phyloP scores from a whole-genome alignment of 2,329 filamentous ascomycete species.

The Mycogone perniciosa region DNA sequence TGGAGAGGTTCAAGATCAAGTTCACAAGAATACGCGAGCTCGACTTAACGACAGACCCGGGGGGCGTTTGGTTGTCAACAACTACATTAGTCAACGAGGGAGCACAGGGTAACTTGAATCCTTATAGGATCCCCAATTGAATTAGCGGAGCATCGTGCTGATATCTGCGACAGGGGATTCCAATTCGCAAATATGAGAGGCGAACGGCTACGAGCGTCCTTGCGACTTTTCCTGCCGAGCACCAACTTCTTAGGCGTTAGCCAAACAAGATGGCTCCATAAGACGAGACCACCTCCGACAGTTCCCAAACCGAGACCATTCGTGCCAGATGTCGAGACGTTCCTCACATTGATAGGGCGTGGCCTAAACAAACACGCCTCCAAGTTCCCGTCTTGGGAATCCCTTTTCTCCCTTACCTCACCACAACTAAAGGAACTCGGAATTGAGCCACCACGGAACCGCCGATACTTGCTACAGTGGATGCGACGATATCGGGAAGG shows the following conservation, averaged over 20 bases:
- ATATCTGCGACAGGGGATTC: background rate
- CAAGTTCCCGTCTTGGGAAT: slow-evolving; percentile 88
- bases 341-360: slow-evolving; percentile 87
- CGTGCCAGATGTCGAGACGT: slow-evolving; percentile 76
- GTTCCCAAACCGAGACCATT: slow-evolving; percentile 73
- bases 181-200: slow-evolving; percentile 25
- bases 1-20: slow-evolving; percentile 4
- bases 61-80: background rate
- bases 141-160: background rate
- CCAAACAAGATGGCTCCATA: slow-evolving; percentile 40
- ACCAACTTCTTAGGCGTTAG: slow-evolving; percentile 26
- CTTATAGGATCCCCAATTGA: background rate
- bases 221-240: slow-evolving; percentile 26
- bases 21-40: background rate
- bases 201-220: slow-evolving; percentile 25
- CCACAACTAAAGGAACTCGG: slow-evolving; percentile 75
- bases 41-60: background rate
- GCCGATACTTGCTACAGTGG: slow-evolving; percentile 83
- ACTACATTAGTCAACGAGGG: background rate
- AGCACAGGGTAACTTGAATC: background rate
- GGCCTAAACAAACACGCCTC: slow-evolving; percentile 71
- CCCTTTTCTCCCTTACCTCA: slow-evolving; percentile 76
- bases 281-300: slow-evolving; percentile 30
- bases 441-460: slow-evolving; percentile 74
- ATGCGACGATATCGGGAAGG: slow-evolving; percentile 76